Conservation (phyloP, 2,329 filamentous ascomycete genomes). For the Fusarium concolor region DNA sequence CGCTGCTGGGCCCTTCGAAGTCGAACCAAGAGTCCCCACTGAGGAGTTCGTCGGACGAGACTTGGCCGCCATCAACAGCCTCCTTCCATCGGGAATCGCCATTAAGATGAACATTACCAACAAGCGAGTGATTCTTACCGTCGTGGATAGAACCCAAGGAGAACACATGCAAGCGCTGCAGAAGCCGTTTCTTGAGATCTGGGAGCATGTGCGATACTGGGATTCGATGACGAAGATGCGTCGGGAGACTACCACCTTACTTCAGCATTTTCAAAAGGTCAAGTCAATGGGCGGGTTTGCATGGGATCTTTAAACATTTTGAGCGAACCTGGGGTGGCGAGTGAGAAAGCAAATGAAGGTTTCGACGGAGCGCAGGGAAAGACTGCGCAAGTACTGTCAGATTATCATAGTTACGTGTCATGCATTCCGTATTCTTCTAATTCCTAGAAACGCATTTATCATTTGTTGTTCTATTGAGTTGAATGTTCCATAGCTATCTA, state of each 20-base stretch:
- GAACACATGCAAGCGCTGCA: too few species aligned
- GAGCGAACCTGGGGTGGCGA: too few species aligned
- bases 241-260: neutral
- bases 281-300: neutral
- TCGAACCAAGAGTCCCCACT: fast-evolving
- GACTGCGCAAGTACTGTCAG: too few species aligned
- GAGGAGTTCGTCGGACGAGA: neutral
- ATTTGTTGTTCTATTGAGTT: too few species aligned
- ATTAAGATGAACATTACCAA: conserved; percentile 5
- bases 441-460: too few species aligned
- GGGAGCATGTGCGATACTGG: neutral
- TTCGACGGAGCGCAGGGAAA: too few species aligned
- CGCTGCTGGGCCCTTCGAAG: neutral
- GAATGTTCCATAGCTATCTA: too few species aligned
- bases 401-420: too few species aligned
- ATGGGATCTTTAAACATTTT: neutral
- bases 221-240: fast-evolving
- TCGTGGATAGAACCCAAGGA: fast-evolving
- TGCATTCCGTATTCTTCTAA: too few species aligned
- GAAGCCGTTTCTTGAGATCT: neutral
- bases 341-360: too few species aligned
- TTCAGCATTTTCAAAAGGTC: neutral
- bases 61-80: neutral
- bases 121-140: neutral
- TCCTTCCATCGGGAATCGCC: fast-evolving